phyloP scores from a whole-genome alignment of 116 monocot genomes.

The Trichopus zeylanicus region DNA sequence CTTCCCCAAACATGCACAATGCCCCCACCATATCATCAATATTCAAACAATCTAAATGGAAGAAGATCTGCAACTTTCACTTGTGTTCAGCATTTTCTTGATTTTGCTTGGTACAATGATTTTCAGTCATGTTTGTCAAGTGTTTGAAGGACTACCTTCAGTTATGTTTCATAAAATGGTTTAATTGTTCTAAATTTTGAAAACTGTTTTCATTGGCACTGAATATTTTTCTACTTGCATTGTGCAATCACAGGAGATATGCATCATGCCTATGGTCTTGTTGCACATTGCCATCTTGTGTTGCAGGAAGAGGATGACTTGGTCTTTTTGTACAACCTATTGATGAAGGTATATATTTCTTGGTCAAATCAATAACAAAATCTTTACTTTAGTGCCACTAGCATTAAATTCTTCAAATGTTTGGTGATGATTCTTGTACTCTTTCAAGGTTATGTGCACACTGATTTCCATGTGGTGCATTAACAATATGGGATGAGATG shows the following conservation, averaged over 20 bases:
- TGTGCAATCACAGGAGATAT: constrained; percentile 54
- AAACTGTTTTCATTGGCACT: not conserved
- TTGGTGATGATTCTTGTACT: not conserved
- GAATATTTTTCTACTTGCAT: not conserved
- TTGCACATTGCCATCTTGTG: constrained; percentile 56
- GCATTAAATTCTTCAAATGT: not conserved
- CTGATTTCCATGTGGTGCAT: constrained; percentile 66
- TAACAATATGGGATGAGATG: constrained; percentile 80
- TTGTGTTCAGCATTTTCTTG: not conserved
- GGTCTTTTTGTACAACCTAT: constrained; percentile 63
- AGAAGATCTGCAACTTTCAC: not conserved
- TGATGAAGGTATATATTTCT: constrained; percentile 58
- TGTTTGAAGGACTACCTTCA: not conserved
- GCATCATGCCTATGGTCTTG: constrained; percentile 80
- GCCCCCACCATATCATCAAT: not conserved
- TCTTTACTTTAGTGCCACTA: not conserved
- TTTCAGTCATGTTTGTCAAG: not conserved
- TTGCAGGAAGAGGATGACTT: constrained; percentile 48
- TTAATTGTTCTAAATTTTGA: not conserved
- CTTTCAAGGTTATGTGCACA: constrained; percentile 62
- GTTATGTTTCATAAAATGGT: not conserved
- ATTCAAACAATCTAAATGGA: not conserved
- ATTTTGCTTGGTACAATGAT: not conserved
- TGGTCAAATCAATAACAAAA: not conserved
- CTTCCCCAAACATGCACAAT: too few species aligned